A percentile compares a stretch with the other conserved stretches of the same genome.
Conservation (phyloP, 2,329 filamentous ascomycete genomes). For the Ophiostoma himal-ulmi region DNA sequence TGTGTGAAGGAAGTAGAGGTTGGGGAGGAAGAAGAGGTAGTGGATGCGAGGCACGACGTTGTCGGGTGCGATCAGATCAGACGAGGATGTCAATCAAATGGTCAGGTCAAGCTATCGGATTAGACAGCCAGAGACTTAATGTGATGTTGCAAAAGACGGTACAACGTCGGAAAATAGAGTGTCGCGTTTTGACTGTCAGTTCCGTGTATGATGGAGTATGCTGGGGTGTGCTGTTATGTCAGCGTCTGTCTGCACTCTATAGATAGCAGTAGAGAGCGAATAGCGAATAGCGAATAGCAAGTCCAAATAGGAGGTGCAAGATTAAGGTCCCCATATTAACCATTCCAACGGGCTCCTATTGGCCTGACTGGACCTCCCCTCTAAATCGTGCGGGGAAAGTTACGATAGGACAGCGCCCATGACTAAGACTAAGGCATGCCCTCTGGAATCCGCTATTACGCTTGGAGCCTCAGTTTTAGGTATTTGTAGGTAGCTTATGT, state of each 20-base stretch:
- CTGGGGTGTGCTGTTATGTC: background rate
- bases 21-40: background rate
- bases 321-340: constrained; percentile 18
- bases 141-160: background rate
- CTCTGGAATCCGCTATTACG: too few relatives aligned
- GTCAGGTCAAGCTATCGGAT: background rate
- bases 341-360: background rate
- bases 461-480: too few relatives aligned
- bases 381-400: too few relatives aligned
- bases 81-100: background rate
- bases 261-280: background rate
- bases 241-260: too few relatives aligned
- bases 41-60: background rate
- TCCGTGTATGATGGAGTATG: background rate
- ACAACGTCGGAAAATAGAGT: constrained; percentile 1
- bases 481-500: too few relatives aligned
- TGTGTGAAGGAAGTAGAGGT: background rate
- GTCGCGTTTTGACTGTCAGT: background rate
- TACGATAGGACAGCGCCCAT: too few relatives aligned
- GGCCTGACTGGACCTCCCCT: background rate
- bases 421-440: too few relatives aligned
- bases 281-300: background rate
- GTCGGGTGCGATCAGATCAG: background rate
- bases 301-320: constrained; percentile 12
- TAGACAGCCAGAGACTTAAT: background rate